Evolutionary conservation across 495 filamentous ascomycete genomes (phyloP).

Genomic region (Lasiosphaeris hirsuta): DNA sequence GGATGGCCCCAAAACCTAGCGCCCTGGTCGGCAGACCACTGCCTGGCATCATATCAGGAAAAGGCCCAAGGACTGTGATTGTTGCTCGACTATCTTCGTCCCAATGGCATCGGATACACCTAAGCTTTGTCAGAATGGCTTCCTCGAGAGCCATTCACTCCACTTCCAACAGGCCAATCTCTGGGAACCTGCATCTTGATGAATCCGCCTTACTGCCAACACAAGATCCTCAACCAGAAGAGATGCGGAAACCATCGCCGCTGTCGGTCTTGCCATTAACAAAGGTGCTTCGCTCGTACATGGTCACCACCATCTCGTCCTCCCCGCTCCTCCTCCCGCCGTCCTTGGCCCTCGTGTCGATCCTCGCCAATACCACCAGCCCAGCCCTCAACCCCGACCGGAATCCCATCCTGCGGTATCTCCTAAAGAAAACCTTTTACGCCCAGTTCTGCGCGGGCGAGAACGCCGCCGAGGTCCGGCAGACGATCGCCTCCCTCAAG

Average conservation of each 20-base stretch:
- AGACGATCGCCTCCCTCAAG: slow-evolving; percentile 58
- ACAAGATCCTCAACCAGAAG: slow-evolving; percentile 11
- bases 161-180: slow-evolving; percentile 36
- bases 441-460: slow-evolving; percentile 81
- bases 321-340: slow-evolving; percentile 67
- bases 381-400: slow-evolving; percentile 55
- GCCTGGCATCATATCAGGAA: not conserved
- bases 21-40: not conserved
- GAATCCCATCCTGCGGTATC: slow-evolving; percentile 52
- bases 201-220: slow-evolving; percentile 16
- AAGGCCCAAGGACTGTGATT: not conserved
- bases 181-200: slow-evolving; percentile 28
- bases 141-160: slow-evolving; percentile 36
- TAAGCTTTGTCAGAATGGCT: slow-evolving; percentile 1
- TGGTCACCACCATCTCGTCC: slow-evolving; percentile 76
- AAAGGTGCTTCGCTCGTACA: slow-evolving; percentile 71
- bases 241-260: slow-evolving; percentile 43
- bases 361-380: slow-evolving; percentile 65
- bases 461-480: slow-evolving; percentile 56
- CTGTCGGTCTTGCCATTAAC: slow-evolving; percentile 71
- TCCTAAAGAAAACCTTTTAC: slow-evolving; percentile 78
- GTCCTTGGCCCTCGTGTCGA: slow-evolving; percentile 64
- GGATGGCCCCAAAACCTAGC: too few relatives aligned
- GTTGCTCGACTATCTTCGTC: not conserved
- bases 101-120: not conserved